Evolutionary conservation across 768 basidiomycete genomes (phyloP).

Genomic region (Dioszegia aurantiaca): DNA sequence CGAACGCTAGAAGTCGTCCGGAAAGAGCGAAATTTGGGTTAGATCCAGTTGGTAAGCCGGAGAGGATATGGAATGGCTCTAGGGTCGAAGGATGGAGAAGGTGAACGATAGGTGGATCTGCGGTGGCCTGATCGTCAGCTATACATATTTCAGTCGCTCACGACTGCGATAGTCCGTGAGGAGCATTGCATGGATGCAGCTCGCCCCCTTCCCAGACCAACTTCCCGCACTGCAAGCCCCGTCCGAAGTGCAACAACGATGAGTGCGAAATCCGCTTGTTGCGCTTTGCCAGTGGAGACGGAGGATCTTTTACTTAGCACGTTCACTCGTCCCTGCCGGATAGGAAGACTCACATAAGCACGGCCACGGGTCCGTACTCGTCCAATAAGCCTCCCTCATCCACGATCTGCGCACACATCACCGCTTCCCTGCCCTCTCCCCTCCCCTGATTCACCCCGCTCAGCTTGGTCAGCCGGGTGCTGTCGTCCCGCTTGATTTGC

Average conservation of each 20-base stretch:
- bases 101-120: constrained; percentile 26
- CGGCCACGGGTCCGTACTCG: constrained; percentile 11
- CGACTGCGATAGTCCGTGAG: constrained; percentile 24
- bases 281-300: not conserved
- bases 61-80: not conserved
- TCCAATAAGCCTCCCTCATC: not conserved
- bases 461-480: constrained; percentile 11
- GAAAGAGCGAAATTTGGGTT: constrained; percentile 18
- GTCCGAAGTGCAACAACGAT: constrained; percentile 23
- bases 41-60: constrained; percentile 16
- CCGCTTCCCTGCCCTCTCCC: constrained; percentile 9
- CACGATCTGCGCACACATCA: constrained; percentile 4
- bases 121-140: constrained; percentile 17
- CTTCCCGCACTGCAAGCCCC: constrained; percentile 22
- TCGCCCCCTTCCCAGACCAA: constrained; percentile 21
- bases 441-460: not conserved
- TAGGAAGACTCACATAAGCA: constrained; percentile 17
- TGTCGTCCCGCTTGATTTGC: constrained; percentile 18
- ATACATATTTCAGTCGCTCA: constrained; percentile 16
- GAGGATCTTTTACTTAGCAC: constrained; percentile 10
- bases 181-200: constrained; percentile 15
- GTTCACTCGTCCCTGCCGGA: not conserved
- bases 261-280: constrained; percentile 9
- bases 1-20: constrained; percentile 32
- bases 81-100: constrained; percentile 24